phyloP scores from a whole-genome alignment of 192 early-diverging fungal genomes.

The Geranomyces michiganensis region DNA sequence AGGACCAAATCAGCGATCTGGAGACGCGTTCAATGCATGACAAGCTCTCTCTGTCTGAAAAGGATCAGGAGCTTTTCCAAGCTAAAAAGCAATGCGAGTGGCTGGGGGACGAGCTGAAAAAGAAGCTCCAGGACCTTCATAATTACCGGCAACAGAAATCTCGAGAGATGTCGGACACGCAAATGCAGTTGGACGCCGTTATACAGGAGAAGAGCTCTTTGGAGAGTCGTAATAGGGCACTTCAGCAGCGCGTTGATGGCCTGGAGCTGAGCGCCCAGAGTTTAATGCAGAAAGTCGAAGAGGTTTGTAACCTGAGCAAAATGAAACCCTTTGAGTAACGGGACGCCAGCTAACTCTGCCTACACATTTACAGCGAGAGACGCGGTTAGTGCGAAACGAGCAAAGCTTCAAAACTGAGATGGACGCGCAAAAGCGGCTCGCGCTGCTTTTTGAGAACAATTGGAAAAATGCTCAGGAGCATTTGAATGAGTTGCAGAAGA shows the following conservation, averaged over 20 bases:
- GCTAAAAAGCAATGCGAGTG: conserved; percentile 62
- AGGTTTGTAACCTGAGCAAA: conserved; percentile 7
- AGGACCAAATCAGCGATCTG: conserved; percentile 25
- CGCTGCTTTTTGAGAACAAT: conserved; percentile 52
- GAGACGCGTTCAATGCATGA: conserved; percentile 33
- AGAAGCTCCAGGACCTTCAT: conserved; percentile 54
- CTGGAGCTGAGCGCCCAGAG: conserved; percentile 44
- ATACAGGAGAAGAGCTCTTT: conserved; percentile 55
- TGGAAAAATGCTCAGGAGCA: conserved; percentile 19
- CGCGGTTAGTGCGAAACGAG: conserved; percentile 42
- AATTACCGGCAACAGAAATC: conserved; percentile 57
- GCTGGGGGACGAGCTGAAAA: conserved; percentile 70
- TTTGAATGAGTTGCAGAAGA: conserved; percentile 25
- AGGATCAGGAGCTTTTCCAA: conserved; percentile 65
- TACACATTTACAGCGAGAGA: conserved; percentile 14
- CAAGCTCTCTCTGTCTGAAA: conserved; percentile 5
- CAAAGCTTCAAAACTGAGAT: conserved; percentile 70
- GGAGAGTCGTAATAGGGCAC: conserved; percentile 27
- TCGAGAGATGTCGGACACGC: conserved; percentile 47
- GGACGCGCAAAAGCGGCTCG: conserved; percentile 64
- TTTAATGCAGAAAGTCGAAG: conserved; percentile 45
- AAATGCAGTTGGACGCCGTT: conserved; percentile 55
- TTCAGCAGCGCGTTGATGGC: conserved; percentile 45
- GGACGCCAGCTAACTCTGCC: not conserved
- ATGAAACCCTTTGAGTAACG: not conserved